Conservation (phyloP, 352 stramenopile genomes). For the Phytopythium vexans region DNA sequence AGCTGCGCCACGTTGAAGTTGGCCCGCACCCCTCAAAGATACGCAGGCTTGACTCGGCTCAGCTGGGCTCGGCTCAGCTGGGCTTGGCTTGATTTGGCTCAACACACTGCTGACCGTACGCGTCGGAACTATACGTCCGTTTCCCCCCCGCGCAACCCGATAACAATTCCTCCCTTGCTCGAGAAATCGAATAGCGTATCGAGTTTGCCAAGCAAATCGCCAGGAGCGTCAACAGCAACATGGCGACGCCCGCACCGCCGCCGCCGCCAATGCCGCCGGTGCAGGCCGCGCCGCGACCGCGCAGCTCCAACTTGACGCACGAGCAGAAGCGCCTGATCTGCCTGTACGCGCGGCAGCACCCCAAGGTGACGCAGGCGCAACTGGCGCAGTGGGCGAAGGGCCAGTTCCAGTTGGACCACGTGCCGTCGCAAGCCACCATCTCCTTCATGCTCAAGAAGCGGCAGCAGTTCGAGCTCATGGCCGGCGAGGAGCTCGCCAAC, state of each 20-base stretch:
- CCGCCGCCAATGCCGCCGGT: neutral
- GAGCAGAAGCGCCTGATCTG: slow-evolving; percentile 83
- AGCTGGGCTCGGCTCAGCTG: too few species aligned
- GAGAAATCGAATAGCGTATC: neutral
- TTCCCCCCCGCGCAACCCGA: too few species aligned
- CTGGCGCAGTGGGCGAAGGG: slow-evolving; percentile 70
- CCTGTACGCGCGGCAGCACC: slow-evolving; percentile 65
- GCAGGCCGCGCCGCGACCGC: slow-evolving; percentile 13
- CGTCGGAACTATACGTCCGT: too few species aligned
- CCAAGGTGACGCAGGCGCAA: slow-evolving; percentile 69
- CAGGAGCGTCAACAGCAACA: neutral
- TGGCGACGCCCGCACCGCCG: neutral
- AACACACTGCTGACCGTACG: too few species aligned
- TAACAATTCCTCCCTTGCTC: neutral
- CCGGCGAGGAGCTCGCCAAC: slow-evolving; percentile 65
- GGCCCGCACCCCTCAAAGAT: too few species aligned
- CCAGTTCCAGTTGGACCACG: slow-evolving; percentile 54
- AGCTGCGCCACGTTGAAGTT: too few species aligned
- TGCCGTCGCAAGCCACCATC: slow-evolving; percentile 78
- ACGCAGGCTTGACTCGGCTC: too few species aligned
- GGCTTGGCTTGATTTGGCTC: too few species aligned
- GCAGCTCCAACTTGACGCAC: slow-evolving; percentile 77
- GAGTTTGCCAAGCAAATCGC: neutral
- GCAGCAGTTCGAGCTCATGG: slow-evolving; percentile 68
- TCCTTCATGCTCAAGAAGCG: slow-evolving; percentile 80